Evolutionary conservation across 257 asterid species (phyloP).

Genomic region (Primulina huaijiensis): DNA sequence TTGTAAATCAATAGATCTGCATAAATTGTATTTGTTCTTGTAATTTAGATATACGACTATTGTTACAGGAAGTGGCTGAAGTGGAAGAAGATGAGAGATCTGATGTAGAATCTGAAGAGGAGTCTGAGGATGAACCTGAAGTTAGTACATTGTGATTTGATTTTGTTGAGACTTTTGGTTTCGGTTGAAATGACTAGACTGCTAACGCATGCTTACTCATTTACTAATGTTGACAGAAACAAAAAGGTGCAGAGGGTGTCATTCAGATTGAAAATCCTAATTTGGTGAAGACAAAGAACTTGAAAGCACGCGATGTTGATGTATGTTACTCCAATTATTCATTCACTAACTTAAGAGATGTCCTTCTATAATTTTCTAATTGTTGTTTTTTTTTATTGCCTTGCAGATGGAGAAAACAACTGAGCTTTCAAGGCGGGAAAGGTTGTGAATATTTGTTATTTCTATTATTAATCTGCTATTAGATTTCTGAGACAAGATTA

Average conservation of each 20-base stretch:
- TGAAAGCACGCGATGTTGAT: constrained; percentile 86
- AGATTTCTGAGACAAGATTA: neutral
- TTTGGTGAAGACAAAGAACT: constrained; percentile 65
- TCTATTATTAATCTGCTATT: neutral
- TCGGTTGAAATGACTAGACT: neutral
- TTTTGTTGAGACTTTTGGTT: neutral
- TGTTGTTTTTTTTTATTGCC: constrained; percentile 17
- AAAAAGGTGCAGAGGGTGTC: constrained; percentile 72
- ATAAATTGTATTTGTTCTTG: neutral
- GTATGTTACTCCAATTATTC: constrained; percentile 34
- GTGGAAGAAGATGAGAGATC: constrained; percentile 64
- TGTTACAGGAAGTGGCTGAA: constrained; percentile 57
- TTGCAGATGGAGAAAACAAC: constrained; percentile 80
- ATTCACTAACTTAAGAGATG: neutral
- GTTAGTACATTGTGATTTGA: constrained; percentile 32
- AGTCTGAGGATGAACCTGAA: constrained; percentile 61
- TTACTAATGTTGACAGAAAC: constrained; percentile 49
- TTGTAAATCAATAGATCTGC: neutral
- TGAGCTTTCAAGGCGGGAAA: constrained; percentile 91
- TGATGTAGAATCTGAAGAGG: constrained; percentile 78
- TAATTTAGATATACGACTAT: neutral
- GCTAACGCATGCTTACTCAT: neutral
- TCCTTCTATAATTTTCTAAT: constrained; percentile 1
- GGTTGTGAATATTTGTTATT: constrained; percentile 38
- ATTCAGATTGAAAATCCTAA: constrained; percentile 87